Base-by-base conservation (phyloP, 2,329 filamentous ascomycete genomes). In the Ophiognomonia clavigignenti-juglandacearum region DNA sequence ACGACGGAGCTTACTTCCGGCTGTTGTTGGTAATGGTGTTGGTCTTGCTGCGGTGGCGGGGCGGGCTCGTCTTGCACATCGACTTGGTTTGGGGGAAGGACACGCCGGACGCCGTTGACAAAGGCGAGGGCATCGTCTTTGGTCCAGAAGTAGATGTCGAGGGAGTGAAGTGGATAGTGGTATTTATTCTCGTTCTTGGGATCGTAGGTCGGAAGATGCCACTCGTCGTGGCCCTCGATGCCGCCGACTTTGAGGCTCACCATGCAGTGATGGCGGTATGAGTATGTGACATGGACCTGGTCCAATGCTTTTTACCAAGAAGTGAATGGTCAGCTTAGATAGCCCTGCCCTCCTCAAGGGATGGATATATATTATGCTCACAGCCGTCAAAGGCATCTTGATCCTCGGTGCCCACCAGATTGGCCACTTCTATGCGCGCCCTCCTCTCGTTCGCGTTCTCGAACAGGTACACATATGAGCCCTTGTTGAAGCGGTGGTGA, bases 101-200 rank as follows among this genome's bases (percentile, higher is more conserved):
- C 77, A 45, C 80, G 75, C 42, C 83, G 73, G 45, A 88, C 69
- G 13, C 80, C 82, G 56, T 84, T 84, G 51, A 90, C 68, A 54
- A 91, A 87, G 47, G 81, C 75, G 23, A 81, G 68, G 1, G 86
- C 85, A 64, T 91, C 86, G 47, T 81, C 73, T 51, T 81, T 78
- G 0, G 82, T 88, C 85, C 85, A 90, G 59, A 91, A 86, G 68
- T 92, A 92, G 13, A 91, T 69, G 59, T 91, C 86, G 48, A 91
- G 62, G 0, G 83, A 84, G 61, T 88, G 82, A 7, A 92, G 75
- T 61, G 81, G 82, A 68, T 89, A 89, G 71, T 89, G 80, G 63
- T 89, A 90, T 63, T 86, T 88, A 61, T 78, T 82, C 64, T 90
- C 80, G 64, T 88, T 88, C 42, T 74, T 74, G 2, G 80, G 80